Evolutionary conservation across 257 asterid genomes (phyloP), one percentile per base, ranked within the genome.

Genomic region (Cinchona pubescens): DNA sequence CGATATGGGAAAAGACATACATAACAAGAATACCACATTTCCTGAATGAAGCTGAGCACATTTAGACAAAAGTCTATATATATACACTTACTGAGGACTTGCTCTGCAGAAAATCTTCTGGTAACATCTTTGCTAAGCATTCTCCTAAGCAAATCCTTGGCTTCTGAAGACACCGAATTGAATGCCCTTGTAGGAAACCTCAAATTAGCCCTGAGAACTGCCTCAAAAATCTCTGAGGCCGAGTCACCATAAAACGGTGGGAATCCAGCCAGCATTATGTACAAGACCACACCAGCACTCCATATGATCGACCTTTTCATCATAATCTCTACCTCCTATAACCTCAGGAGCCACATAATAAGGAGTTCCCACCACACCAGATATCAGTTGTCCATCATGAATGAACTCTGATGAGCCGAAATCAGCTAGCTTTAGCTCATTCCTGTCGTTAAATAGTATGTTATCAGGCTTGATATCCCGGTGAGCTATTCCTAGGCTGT

Each of bases 391-490:
- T 21, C 88, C 85, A 6, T 78, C 87, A 32, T 55, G 76, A 83
- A 87, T 81, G 53, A 67, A 79, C 85, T 89, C 92, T 0, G 97
- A 92, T 1, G 96, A 87, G 14, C 97, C 97, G 60, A 92, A 92
- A 58, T 92, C 97, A 0, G 92, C 95, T 37, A 92, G 90, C 64
- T 90, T 92, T 16, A 90, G 88, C 76, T 84, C 91, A 55, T 79
- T 77, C 32, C 67, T 75, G 73, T 78, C 59, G 80, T 81, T 85
- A 88, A 86, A 90, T 69, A 92, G 83, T 30, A 90, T 81, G 89
- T 92, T 90, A 18, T 90, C 97, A 0, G 93, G 96, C 63, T 92
- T 92, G 64, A 92, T 86, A 78, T 92, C 97, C 6, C 97, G 79
- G 76, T 92, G 97, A 43, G 92, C 92, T 12, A 90, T 79, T 63